Evolutionary conservation across 108 stramenopile species (phyloP).

Genomic region (Cylindrotheca fusiformis): DNA sequence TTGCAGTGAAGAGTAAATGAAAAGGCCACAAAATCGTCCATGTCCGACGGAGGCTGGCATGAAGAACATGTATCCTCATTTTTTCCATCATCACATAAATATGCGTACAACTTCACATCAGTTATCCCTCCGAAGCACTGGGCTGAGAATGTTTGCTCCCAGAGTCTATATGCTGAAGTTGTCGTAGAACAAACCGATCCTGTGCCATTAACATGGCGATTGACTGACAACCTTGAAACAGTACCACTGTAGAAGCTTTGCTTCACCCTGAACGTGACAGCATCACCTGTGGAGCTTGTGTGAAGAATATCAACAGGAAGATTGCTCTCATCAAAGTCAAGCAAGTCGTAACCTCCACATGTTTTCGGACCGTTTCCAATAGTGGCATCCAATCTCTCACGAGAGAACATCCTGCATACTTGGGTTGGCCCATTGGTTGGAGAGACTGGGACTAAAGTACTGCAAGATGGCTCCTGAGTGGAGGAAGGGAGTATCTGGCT

Average conservation of each 20-base stretch:
- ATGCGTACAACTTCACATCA: not conserved
- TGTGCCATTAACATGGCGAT: not conserved
- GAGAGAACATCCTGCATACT: not conserved
- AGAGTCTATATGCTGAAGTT: not conserved
- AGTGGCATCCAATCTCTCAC: not conserved
- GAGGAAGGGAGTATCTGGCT: slow-evolving; percentile 8
- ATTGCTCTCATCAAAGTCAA: not conserved
- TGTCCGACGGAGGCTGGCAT: not conserved
- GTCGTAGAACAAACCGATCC: not conserved
- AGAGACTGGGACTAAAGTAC: not conserved
- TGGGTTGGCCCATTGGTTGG: slow-evolving; percentile 6
- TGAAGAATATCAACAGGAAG: not conserved
- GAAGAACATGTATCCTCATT: not conserved
- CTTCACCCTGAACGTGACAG: not conserved
- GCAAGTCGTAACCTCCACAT: not conserved
- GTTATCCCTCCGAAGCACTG: not conserved
- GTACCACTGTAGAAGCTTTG: not conserved
- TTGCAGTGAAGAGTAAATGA: not conserved
- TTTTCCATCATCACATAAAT: not conserved
- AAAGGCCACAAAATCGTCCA: not conserved
- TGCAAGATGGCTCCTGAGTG: slow-evolving; percentile 6
- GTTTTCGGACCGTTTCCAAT: not conserved
- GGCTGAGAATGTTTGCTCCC: not conserved
- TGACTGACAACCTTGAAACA: not conserved
- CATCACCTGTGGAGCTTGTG: not conserved